These are phyloP conservation scores for Cyclostephanos invisitatus DNA, from an alignment of 108 stramenopile species.

Conservation along the genomic window DNA sequence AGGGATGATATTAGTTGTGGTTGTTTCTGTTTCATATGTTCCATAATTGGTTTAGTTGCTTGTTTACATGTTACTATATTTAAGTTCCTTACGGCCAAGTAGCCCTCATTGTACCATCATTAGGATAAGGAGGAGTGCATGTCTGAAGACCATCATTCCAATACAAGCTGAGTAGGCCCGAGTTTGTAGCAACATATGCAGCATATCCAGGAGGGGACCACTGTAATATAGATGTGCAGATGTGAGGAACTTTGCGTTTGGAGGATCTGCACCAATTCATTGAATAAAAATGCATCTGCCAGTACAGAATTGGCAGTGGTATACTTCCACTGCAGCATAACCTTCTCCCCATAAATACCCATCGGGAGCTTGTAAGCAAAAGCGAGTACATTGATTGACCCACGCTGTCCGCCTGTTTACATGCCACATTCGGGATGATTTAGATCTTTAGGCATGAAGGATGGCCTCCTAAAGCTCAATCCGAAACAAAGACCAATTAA, in stretches of 20 bases:
- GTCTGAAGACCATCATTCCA: conserved; percentile 20
- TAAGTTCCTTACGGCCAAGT: conserved; percentile 35
- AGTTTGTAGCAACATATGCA: conserved; percentile 38
- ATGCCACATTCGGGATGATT: conserved; percentile 46
- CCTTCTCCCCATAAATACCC: conserved; percentile 49
- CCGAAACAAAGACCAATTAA: conserved; percentile 43
- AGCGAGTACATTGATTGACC: conserved; percentile 26
- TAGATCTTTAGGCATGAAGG: conserved; percentile 25
- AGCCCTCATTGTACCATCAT: conserved; percentile 20
- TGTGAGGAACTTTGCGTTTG: conserved; percentile 15
- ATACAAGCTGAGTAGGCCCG: conserved; percentile 21
- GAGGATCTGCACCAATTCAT: conserved; percentile 16
- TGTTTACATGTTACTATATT: not conserved
- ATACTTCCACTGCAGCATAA: conserved; percentile 59
- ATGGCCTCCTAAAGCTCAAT: conserved; percentile 19
- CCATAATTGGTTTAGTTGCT: not conserved
- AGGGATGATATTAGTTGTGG: not conserved
- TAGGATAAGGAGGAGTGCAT: conserved; percentile 37
- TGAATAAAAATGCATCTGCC: not conserved
- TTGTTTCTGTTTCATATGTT: too few species aligned
- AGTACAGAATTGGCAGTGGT: conserved; percentile 47
- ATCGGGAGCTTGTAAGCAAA: conserved; percentile 45
- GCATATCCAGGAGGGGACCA: conserved; percentile 53
- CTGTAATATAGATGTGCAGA: conserved; percentile 6
- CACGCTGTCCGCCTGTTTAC: conserved; percentile 49